These are phyloP conservation scores for Yamadazyma sp. DNA, from an alignment of 805 yeast species.

Conservation along the genomic window DNA sequence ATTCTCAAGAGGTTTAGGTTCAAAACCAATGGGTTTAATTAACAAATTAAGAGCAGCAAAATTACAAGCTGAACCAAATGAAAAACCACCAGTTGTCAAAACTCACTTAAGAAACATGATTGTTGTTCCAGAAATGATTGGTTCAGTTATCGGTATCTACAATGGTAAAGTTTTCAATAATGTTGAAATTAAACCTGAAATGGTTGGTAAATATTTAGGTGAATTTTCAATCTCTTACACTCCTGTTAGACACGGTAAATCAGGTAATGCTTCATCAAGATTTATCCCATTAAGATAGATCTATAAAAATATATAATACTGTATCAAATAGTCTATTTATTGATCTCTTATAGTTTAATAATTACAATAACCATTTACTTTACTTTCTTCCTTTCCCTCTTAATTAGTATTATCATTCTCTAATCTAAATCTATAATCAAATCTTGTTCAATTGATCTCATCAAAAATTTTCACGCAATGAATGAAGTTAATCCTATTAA, in stretches of 20 bases:
- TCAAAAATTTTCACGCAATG: conserved; percentile 2
- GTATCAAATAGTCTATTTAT: too few relatives aligned
- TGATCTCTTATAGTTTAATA: too few relatives aligned
- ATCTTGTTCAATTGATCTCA: too few relatives aligned
- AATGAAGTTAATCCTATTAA: conserved; percentile 17
- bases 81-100: conserved; percentile 97
- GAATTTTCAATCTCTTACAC: conserved; percentile 99
- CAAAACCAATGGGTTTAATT: conserved; percentile 93
- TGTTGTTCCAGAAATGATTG: conserved; percentile 99
- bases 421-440: too few relatives aligned
- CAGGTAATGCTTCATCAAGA: conserved; percentile 79
- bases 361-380: too few relatives aligned
- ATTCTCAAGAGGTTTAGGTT: conserved; percentile 95
- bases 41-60: conserved; percentile 98
- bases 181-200: conserved; percentile 98
- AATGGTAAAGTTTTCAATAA: conserved; percentile 99
- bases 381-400: too few relatives aligned
- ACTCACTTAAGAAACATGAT: conserved; percentile 99
- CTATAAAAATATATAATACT: too few relatives aligned
- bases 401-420: too few relatives aligned
- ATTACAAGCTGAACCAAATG: conserved; percentile 83
- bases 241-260: conserved; percentile 99
- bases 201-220: conserved; percentile 99
- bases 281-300: conserved; percentile 62
- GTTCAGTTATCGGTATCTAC: conserved; percentile 98